phyloP scores from a whole-genome alignment of 176 grass and related monocot species.

The Cymbopogon citratus region DNA sequence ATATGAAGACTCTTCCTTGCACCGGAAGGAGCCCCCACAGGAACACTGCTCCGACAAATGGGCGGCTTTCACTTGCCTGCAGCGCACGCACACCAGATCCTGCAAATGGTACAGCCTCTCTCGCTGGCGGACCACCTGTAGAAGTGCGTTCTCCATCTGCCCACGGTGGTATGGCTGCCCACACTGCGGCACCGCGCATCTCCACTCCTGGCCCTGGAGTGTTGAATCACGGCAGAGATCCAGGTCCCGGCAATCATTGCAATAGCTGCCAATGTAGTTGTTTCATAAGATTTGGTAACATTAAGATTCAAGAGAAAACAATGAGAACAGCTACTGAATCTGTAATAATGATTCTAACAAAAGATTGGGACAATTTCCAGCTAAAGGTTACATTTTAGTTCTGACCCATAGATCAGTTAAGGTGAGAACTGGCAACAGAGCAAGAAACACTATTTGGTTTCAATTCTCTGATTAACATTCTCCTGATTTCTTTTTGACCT shows the following conservation, averaged over 20 bases:
- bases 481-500: no score
- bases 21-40: conserved; percentile 78
- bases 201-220: conserved; percentile 58
- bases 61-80: conserved; percentile 84
- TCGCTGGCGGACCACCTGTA: conserved; percentile 83
- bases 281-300: conserved; percentile 17
- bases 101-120: conserved; percentile 94
- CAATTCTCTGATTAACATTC: background rate
- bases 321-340: background rate
- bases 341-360: background rate
- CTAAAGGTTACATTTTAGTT: background rate
- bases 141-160: conserved; percentile 75
- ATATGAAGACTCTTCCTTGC: conserved; percentile 48
- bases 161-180: conserved; percentile 78
- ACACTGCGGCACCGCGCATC: conserved; percentile 49
- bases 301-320: conserved; percentile 2
- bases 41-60: conserved; percentile 78
- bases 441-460: background rate
- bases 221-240: conserved; percentile 67
- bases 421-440: background rate
- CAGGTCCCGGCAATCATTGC: conserved; percentile 89
- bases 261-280: conserved; percentile 56
- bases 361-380: background rate
- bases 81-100: conserved; percentile 75
- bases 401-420: no score